These are phyloP conservation scores for Phyllachora maydis DNA, from an alignment of 2,329 filamentous ascomycete genomes.

Conservation along the genomic window DNA sequence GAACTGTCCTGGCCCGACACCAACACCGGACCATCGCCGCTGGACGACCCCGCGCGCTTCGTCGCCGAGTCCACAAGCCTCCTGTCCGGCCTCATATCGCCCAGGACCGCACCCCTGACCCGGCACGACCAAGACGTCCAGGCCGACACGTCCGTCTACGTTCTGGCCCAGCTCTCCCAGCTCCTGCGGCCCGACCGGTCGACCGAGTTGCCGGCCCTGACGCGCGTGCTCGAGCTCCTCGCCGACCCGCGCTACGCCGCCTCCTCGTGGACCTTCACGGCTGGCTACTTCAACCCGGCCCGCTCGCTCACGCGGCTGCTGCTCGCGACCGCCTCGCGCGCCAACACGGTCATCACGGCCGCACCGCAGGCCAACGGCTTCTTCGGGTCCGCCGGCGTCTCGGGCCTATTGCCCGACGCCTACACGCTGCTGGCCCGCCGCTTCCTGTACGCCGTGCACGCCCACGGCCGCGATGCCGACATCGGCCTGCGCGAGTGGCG, in stretches of 20 bases:
- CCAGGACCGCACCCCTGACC: constrained; percentile 14
- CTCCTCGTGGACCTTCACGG: constrained; percentile 87
- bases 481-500: constrained; percentile 79
- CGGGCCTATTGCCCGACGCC: constrained; percentile 73
- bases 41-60: constrained; percentile 50
- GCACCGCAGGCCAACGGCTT: constrained; percentile 92
- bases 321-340: constrained; percentile 46
- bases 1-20: constrained; percentile 49
- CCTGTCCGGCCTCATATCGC: constrained; percentile 45
- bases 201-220: constrained; percentile 73
- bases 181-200: constrained; percentile 61
- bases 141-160: constrained; percentile 58
- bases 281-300: constrained; percentile 96
- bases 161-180: constrained; percentile 73
- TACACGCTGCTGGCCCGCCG: constrained; percentile 75
- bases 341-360: constrained; percentile 75
- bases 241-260: constrained; percentile 39
- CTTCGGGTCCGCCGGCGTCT: constrained; percentile 71
- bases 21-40: constrained; percentile 57
- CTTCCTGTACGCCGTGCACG: constrained; percentile 45
- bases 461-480: constrained; percentile 23
- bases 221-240: constrained; percentile 49
- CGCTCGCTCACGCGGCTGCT: constrained; percentile 64
- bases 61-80: constrained; percentile 45
- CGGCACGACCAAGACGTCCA: no score